These are phyloP conservation scores for Micractinium sp. DNA, from an alignment of 139 green algal species.

Conservation along the genomic window DNA sequence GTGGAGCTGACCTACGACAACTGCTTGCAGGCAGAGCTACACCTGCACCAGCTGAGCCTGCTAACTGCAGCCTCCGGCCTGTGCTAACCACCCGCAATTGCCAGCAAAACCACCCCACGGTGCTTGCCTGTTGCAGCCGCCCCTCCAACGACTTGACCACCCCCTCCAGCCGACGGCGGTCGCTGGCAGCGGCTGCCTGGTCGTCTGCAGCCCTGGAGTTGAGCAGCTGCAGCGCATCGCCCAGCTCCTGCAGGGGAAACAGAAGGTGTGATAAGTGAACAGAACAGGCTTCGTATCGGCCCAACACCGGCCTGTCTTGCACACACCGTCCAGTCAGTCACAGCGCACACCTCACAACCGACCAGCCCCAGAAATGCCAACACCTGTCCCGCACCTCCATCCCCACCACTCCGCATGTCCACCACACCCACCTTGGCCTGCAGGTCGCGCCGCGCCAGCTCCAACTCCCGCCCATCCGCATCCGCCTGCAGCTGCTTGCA, in stretches of 20 bases:
- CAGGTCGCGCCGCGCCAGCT: conserved; percentile 39
- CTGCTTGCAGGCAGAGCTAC: not conserved
- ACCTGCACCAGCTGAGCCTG: too few species aligned
- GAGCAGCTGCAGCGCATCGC: conserved; percentile 32
- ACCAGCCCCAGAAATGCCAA: not conserved
- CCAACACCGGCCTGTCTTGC: too few species aligned
- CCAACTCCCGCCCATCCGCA: conserved; percentile 30
- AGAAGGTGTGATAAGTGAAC: not conserved
- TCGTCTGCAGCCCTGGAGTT: not conserved
- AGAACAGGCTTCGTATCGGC: not conserved
- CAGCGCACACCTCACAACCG: not conserved
- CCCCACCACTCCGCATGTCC: not conserved
- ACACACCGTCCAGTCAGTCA: too few species aligned
- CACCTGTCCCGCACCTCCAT: not conserved
- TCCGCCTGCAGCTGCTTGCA: conserved; percentile 28
- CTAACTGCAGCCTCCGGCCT: too few species aligned
- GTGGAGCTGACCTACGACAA: not conserved
- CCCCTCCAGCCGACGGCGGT: conserved; percentile 31
- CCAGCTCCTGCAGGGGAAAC: conserved; percentile 27
- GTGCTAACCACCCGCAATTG: not conserved
- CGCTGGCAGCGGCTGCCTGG: not conserved
- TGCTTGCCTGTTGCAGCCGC: conserved; percentile 12
- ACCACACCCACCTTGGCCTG: conserved; percentile 18
- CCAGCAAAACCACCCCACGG: not conserved
- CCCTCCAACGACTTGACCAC: conserved; percentile 32